A percentile compares a stretch with the other conserved stretches of the same genome.
Conservation (phyloP, 2,329 filamentous ascomycete species). For the Pseudopithomyces chartarum region DNA sequence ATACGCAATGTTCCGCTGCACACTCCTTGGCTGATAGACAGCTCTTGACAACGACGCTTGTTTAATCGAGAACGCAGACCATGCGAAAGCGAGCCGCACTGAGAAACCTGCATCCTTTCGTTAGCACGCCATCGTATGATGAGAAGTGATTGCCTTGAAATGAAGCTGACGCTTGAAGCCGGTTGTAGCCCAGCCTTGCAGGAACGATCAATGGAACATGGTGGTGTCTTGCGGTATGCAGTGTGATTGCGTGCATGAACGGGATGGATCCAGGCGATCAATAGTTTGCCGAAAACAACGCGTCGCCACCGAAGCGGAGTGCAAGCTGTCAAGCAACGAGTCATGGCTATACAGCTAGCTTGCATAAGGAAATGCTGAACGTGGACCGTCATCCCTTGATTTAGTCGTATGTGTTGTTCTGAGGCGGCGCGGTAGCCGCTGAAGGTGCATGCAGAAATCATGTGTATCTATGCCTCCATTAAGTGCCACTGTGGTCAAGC, state of each 20-base stretch:
- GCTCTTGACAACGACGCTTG: neutral
- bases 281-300: neutral
- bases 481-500: neutral
- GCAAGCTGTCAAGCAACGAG: constrained; percentile 10
- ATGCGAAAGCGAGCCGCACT: neutral
- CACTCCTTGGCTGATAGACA: neutral
- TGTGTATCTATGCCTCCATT: neutral
- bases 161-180: constrained; percentile 5
- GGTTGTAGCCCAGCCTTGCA: constrained; percentile 1
- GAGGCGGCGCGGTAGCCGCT: constrained; percentile 15
- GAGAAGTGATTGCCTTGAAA: neutral
- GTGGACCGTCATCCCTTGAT: neutral
- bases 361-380: neutral
- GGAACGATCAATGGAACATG: constrained; percentile 1
- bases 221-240: constrained; percentile 20
- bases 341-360: neutral
- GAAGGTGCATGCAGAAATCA: constrained; percentile 6
- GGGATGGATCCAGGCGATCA: constrained; percentile 17
- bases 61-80: neutral
- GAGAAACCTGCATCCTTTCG: neutral
- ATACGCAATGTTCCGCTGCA: neutral
- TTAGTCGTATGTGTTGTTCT: constrained; percentile 5
- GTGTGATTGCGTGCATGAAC: constrained; percentile 18
- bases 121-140: neutral
- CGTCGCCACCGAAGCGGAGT: neutral